Base-by-base conservation (phyloP, 2,329 filamentous ascomycete genomes). In the Xylariales sp. region DNA sequence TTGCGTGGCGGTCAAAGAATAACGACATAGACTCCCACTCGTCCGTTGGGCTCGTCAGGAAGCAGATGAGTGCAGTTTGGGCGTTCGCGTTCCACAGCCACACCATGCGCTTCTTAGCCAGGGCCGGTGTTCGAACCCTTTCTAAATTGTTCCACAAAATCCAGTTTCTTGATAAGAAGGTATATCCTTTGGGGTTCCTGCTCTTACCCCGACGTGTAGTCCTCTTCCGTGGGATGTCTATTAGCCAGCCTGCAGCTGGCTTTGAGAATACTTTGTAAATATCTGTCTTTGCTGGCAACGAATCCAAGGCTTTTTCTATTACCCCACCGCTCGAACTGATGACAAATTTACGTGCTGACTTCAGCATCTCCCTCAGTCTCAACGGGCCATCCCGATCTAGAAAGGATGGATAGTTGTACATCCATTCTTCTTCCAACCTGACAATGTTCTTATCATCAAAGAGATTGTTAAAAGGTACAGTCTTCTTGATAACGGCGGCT, bases 1-100 rank as follows among this genome's bases (percentile, higher is more conserved):
- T 40, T 1, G 33, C 34, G 30, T 58, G 52, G 0, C 50, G 42
- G 8, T 56, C 41, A 5, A 48, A 47, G 33, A 56, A 57, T 0
- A 38, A 25, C 1, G 33, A 40, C 2, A 56, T 34, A 1, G 40
- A 20, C 10, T 11, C 1, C 24, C 24, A 13, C 8, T 29, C 14
- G 24, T 6, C 24, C 7, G 5, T 7, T 3, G 24, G 33, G 7
- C n/a, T 29, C 2, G 14, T 14, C 23, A 37, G n/a, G 16, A 13
- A 28, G 17, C 16, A 37, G 10, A 29, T 14, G 5, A 37, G 5
- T 8, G 33, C 23, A 4, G 11, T 20, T 11, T 37, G 11, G 3
- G 33, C 24, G 15, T 37, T 18, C 10, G 33, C 14, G 13, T 29
- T 4, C 13, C 10, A 17, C 5, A 37, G 18, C 10, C 14, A 18